Conservation (phyloP, 2,329 filamentous ascomycete genomes). For the Alternaria dauci region DNA sequence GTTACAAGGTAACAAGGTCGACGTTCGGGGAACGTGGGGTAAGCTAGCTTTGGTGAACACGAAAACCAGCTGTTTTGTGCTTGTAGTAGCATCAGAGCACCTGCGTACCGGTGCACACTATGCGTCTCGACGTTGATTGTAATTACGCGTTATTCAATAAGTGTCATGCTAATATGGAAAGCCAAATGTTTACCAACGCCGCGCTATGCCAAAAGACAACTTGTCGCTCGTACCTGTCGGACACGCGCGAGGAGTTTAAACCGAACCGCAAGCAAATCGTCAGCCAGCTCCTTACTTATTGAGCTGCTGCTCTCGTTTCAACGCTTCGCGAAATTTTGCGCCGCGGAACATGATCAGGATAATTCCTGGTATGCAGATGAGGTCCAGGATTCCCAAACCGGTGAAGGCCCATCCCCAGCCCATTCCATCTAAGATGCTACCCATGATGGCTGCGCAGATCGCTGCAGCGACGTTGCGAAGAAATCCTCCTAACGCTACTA, state of each 20-base stretch:
- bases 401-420: slow-evolving; percentile 55
- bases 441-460: slow-evolving; percentile 51
- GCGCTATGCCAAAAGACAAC: slow-evolving; percentile 22
- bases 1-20: neutral
- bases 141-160: neutral
- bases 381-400: slow-evolving; percentile 48
- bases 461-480: slow-evolving; percentile 54
- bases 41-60: neutral
- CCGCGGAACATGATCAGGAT: slow-evolving; percentile 33
- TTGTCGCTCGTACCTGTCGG: neutral
- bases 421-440: slow-evolving; percentile 44
- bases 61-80: neutral
- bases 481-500: slow-evolving; percentile 54
- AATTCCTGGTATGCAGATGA: slow-evolving; percentile 36
- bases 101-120: neutral
- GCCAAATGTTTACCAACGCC: slow-evolving; percentile 14
- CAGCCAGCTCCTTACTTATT: slow-evolving; percentile 1
- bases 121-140: neutral
- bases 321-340: slow-evolving; percentile 30
- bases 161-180: neutral
- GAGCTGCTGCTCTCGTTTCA: slow-evolving; percentile 26
- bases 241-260: neutral
- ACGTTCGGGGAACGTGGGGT: neutral
- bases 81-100: neutral
- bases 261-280: neutral